phyloP scores from a whole-genome alignment of 1,139 yeast genomes.

The Zygotorulaspora mrakii region DNA sequence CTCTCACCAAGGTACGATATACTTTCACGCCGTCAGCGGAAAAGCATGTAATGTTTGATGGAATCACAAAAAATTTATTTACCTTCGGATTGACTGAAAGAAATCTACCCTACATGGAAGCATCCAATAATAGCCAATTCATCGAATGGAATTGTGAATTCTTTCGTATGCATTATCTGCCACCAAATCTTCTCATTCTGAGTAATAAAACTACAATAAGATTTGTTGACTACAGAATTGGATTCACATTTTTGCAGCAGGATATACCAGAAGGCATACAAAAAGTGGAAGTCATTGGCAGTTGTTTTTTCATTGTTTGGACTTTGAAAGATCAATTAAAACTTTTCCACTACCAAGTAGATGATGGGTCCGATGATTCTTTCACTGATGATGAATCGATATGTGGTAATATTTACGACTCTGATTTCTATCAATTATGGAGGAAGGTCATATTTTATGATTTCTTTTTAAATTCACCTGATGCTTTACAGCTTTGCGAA shows the following conservation, averaged over 20 bases:
- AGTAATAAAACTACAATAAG: constrained; percentile 17
- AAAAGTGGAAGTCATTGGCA: constrained; percentile 17
- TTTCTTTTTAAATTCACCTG: constrained; percentile 22
- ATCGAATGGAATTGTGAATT: constrained; percentile 23
- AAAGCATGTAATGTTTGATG: constrained; percentile 24
- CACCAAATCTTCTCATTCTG: constrained; percentile 24
- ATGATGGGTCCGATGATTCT: constrained; percentile 21
- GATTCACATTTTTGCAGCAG: constrained; percentile 27
- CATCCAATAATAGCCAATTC: constrained; percentile 20
- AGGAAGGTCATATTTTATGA: constrained; percentile 30
- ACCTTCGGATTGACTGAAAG: constrained; percentile 14
- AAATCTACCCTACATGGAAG: constrained; percentile 16
- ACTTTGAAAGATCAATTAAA: constrained; percentile 24
- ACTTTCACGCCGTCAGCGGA: constrained; percentile 17
- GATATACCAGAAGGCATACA: constrained; percentile 27
- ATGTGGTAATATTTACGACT: constrained; percentile 21
- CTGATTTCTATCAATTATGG: constrained; percentile 26
- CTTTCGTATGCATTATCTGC: constrained; percentile 19
- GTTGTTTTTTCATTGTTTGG: constrained; percentile 25
- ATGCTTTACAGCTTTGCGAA: constrained; percentile 22
- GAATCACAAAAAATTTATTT: constrained; percentile 22
- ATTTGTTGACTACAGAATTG: constrained; percentile 30
- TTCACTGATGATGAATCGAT: constrained; percentile 21
- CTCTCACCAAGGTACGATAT: constrained; percentile 12
- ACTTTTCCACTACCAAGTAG: constrained; percentile 25